Evolutionary conservation across 129 eudicot genomes (phyloP).

Genomic region (Centella asiatica): DNA sequence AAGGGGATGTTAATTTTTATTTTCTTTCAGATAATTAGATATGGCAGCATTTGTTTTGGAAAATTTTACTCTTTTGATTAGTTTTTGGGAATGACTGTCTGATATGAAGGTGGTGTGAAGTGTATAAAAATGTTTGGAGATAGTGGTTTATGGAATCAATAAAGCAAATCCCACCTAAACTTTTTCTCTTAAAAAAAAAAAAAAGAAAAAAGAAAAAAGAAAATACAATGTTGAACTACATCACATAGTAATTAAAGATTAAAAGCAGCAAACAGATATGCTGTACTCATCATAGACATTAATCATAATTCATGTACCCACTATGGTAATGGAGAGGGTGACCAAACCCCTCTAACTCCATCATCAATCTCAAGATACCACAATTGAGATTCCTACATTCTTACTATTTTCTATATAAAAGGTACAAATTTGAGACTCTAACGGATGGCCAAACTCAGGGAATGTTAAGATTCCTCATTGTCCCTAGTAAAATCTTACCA

Average conservation of each 20-base stretch:
- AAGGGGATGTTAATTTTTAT: neutral
- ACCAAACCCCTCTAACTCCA: constrained; percentile 13
- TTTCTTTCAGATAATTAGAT: neutral
- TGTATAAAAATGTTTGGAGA: neutral
- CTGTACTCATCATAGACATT: neutral
- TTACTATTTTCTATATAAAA: constrained; percentile 20
- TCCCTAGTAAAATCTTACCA: constrained; percentile 18
- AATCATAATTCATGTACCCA: constrained; percentile 7
- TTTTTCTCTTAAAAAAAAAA: neutral
- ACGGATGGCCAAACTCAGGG: constrained; percentile 74
- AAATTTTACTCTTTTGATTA: neutral
- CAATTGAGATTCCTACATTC: constrained; percentile 58
- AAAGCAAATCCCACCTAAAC: neutral
- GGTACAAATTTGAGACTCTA: constrained; percentile 47
- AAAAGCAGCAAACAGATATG: constrained; percentile 2
- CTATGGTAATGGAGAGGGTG: constrained; percentile 17
- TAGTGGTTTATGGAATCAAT: constrained; percentile 2
- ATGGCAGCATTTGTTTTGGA: constrained; percentile 17
- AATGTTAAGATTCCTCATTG: constrained; percentile 80
- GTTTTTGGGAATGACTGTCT: constrained; percentile 13
- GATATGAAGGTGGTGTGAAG: constrained; percentile 6
- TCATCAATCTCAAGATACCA: constrained; percentile 36
- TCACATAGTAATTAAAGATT: neutral
- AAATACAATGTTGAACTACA: no score
- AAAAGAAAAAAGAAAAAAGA: no score